These are phyloP conservation scores for Teunomyces gatunensis DNA, from an alignment of 805 yeast species.

Conservation along the genomic window DNA sequence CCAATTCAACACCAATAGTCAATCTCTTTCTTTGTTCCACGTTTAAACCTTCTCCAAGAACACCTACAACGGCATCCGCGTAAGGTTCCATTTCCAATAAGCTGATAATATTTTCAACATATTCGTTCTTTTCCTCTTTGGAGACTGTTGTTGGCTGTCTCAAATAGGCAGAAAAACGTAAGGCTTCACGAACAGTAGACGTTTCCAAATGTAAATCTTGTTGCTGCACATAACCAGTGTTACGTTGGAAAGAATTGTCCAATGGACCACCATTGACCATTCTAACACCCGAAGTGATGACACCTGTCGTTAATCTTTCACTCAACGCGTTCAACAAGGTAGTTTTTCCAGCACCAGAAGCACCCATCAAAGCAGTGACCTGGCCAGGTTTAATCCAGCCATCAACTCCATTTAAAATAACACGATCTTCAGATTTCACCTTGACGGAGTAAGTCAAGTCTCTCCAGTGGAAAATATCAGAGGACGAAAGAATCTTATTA, in stretches of 20 bases:
- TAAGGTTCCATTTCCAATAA: conserved; percentile 51
- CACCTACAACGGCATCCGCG: conserved; percentile 52
- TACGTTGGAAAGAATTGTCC: conserved; percentile 49
- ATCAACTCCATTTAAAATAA: conserved; percentile 29
- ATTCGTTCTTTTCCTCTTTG: conserved; percentile 44
- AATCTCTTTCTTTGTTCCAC: conserved; percentile 55
- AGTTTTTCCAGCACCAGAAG: conserved; percentile 64
- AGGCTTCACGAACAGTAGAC: conserved; percentile 53
- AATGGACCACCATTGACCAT: conserved; percentile 53
- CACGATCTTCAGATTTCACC: conserved; percentile 18
- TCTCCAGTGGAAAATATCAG: conserved; percentile 21
- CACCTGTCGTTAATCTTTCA: conserved; percentile 54
- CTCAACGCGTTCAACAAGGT: conserved; percentile 54
- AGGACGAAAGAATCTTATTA: conserved; percentile 11
- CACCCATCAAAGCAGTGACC: conserved; percentile 61
- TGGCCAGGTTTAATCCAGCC: conserved; percentile 48
- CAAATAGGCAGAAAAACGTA: conserved; percentile 50
- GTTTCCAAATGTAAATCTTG: conserved; percentile 54
- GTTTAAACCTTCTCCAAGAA: conserved; percentile 47
- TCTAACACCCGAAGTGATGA: conserved; percentile 52
- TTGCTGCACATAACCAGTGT: conserved; percentile 60
- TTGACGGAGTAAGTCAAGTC: conserved; percentile 19
- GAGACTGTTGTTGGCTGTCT: conserved; percentile 44
- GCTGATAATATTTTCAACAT: conserved; percentile 50
- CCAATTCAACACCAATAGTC: conserved; percentile 55